phyloP scores from a whole-genome alignment of 345 rosid genomes.

The Lenwebbia sp. region DNA sequence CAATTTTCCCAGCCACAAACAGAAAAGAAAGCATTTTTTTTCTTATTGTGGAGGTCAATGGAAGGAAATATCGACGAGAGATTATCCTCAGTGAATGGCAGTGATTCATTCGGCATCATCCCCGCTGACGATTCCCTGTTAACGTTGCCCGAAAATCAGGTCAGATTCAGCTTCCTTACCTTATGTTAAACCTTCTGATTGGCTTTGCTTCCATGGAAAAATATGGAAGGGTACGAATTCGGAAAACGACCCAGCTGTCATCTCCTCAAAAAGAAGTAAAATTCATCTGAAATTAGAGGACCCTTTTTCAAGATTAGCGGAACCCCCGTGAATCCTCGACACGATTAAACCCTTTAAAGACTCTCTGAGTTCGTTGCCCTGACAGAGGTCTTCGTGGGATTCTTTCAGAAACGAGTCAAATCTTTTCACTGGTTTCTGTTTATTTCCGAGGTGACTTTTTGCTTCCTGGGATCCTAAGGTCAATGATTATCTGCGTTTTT shows the following conservation, averaged over 20 bases:
- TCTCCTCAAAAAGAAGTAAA: background rate
- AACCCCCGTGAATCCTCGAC: background rate
- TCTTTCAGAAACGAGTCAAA: background rate
- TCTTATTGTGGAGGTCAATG: no score
- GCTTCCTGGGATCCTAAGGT: background rate
- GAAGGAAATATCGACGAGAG: background rate
- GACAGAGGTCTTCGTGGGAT: background rate
- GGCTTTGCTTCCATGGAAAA: background rate
- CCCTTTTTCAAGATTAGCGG: background rate
- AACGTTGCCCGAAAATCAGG: background rate
- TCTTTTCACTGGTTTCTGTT: background rate
- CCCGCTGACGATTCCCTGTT: background rate
- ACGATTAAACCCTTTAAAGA: background rate
- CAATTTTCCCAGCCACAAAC: no score
- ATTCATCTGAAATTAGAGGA: background rate
- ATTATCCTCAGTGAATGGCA: background rate
- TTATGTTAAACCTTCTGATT: background rate
- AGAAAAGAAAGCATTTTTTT: no score
- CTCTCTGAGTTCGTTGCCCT: background rate
- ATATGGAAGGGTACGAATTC: background rate
- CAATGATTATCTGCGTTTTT: background rate
- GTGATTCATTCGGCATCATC: background rate
- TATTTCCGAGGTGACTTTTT: background rate
- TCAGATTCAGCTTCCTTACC: background rate
- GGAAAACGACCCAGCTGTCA: background rate